A percentile compares a stretch with the other conserved stretches of the same genome.
Evolutionary conservation across 2,329 filamentous ascomycete species (phyloP).

Genomic region (Hypomyces rosellus): DNA sequence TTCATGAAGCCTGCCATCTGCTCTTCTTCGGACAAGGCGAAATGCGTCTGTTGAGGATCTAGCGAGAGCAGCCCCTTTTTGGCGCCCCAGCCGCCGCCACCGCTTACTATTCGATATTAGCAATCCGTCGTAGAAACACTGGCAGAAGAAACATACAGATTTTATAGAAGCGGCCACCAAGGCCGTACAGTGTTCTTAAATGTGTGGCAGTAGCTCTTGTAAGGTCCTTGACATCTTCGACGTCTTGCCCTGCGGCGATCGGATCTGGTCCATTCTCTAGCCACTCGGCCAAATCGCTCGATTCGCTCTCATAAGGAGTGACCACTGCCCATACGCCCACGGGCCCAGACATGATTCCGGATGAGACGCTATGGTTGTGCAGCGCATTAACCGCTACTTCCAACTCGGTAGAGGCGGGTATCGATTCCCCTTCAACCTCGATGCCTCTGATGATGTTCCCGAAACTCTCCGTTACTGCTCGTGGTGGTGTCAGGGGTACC

Average conservation of each 20-base stretch:
- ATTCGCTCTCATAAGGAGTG: constrained; percentile 35
- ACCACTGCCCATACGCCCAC: constrained; percentile 70
- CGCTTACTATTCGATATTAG: constrained; percentile 50
- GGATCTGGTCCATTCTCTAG: constrained; percentile 11
- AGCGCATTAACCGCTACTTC: constrained; percentile 58
- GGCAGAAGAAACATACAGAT: constrained; percentile 21
- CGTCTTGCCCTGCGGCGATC: background rate
- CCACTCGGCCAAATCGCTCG: constrained; percentile 6
- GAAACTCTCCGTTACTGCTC: constrained; percentile 58
- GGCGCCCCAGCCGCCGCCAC: constrained; percentile 77
- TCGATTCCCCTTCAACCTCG: constrained; percentile 37
- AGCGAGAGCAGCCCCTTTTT: constrained; percentile 75
- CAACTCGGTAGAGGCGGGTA: constrained; percentile 65
- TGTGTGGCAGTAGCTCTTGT: constrained; percentile 20
- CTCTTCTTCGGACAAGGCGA: constrained; percentile 39
- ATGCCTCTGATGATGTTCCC: constrained; percentile 73
- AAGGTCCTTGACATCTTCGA: constrained; percentile 14
- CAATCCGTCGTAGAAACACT: background rate
- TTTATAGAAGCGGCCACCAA: constrained; percentile 40
- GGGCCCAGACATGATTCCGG: constrained; percentile 32
- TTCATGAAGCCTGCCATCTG: constrained; percentile 49
- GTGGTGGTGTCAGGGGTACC: constrained; percentile 55
- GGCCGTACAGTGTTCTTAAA: constrained; percentile 30
- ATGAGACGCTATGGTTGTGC: constrained; percentile 34
- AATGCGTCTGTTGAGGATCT: constrained; percentile 59